These are phyloP conservation scores for Dryas octopetala DNA, from an alignment of 306 rosid genomes.

Conservation along the genomic window DNA sequence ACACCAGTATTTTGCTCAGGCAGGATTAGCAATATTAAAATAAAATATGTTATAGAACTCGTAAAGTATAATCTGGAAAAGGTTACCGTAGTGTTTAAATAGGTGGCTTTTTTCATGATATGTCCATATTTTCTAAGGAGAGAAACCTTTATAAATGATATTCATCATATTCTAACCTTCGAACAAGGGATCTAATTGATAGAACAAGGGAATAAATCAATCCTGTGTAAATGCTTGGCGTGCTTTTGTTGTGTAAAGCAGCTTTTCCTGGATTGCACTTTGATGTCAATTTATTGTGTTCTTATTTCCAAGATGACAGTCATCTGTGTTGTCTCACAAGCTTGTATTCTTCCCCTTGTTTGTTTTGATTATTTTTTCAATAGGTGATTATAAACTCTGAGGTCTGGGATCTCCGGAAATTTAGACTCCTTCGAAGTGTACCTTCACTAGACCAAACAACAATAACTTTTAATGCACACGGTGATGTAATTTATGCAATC, in stretches of 20 bases:
- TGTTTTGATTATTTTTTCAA: background rate
- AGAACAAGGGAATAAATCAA: too few relatives aligned
- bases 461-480: constrained; percentile 82
- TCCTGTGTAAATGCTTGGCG: background rate
- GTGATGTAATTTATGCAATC: constrained; percentile 98
- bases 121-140: background rate
- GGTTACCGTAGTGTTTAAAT: too few relatives aligned
- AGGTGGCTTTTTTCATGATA: background rate
- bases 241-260: too few relatives aligned
- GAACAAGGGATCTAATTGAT: too few relatives aligned
- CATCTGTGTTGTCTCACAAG: background rate
- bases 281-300: background rate
- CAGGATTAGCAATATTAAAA: too few relatives aligned
- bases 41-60: too few relatives aligned
- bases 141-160: background rate
- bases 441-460: constrained; percentile 94
- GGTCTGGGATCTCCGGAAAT: constrained; percentile 98
- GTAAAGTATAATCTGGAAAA: too few relatives aligned
- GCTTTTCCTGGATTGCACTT: background rate
- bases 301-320: background rate
- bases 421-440: constrained; percentile 81
- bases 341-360: background rate
- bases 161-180: too few relatives aligned
- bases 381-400: constrained; percentile 97
- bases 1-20: too few relatives aligned